Conservation (phyloP, 305 asterid genomes). For the Rubia balearica region DNA sequence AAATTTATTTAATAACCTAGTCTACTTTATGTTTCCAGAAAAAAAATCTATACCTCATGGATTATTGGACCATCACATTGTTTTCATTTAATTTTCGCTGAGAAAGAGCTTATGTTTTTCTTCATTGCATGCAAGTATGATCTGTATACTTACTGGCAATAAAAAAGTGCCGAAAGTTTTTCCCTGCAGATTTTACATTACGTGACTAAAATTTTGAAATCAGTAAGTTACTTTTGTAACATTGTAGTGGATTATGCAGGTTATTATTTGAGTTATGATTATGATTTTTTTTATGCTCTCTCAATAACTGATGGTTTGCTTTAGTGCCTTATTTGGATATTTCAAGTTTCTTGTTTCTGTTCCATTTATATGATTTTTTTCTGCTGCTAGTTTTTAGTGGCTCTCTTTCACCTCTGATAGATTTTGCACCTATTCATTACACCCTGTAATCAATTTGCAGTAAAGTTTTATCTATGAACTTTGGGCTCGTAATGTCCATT, state of each 20-base stretch:
- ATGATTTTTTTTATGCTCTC: not conserved
- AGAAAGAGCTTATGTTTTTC: not conserved
- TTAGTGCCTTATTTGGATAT: not conserved
- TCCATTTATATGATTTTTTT: not conserved
- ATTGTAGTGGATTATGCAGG: not conserved
- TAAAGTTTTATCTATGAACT: no score
- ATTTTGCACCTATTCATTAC: not conserved
- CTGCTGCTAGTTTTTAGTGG: not conserved
- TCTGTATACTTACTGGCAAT: no score
- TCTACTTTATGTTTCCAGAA: not conserved
- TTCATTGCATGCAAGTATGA: not conserved
- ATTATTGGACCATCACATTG: no score
- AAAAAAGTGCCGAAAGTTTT: no score
- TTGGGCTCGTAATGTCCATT: not conserved
- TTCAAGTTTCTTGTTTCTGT: conserved; percentile 4
- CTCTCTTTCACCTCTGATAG: not conserved
- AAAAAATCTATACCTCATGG: no score
- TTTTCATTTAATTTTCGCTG: not conserved
- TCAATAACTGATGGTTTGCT: not conserved
- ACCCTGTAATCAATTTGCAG: not conserved
- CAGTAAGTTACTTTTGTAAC: not conserved
- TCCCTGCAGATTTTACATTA: no score
- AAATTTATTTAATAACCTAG: not conserved
- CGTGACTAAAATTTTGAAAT: no score
- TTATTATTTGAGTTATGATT: not conserved